Evolutionary conservation across 768 basidiomycete species (phyloP).

Genomic region (Rhodotorula babjevae): DNA sequence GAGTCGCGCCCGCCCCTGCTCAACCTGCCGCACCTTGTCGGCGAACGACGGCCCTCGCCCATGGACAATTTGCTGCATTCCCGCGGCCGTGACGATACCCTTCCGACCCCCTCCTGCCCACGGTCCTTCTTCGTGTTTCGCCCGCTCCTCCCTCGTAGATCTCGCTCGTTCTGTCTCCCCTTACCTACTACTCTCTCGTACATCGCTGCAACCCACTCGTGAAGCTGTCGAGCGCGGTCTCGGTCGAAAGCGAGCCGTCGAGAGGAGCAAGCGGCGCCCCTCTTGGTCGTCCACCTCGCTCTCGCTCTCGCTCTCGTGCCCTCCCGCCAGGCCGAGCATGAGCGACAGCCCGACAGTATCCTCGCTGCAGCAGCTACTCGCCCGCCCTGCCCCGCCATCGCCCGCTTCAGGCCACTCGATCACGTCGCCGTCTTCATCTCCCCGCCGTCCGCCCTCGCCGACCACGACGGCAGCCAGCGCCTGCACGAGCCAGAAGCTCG

Average conservation of each 20-base stretch:
- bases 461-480: too few species aligned
- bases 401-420: background rate
- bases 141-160: background rate
- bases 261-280: too few species aligned
- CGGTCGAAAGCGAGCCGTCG: background rate
- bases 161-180: background rate
- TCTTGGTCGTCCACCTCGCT: too few species aligned
- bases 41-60: too few species aligned
- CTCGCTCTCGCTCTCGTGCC: background rate
- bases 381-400: background rate
- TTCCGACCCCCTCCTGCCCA: background rate
- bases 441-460: background rate
- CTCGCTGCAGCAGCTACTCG: background rate
- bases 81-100: background rate
- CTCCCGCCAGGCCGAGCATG: background rate
- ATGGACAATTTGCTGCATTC: too few species aligned
- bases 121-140: background rate
- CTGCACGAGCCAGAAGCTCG: too few species aligned
- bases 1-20: too few species aligned
- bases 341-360: background rate
- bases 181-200: slow-evolving; percentile 3
- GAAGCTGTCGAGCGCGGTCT: background rate
- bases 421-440: background rate
- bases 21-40: too few species aligned
- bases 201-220: background rate